Evolutionary conservation across 768 basidiomycete genomes (phyloP).

Genomic region (Holtermanniella nyarrowii): DNA sequence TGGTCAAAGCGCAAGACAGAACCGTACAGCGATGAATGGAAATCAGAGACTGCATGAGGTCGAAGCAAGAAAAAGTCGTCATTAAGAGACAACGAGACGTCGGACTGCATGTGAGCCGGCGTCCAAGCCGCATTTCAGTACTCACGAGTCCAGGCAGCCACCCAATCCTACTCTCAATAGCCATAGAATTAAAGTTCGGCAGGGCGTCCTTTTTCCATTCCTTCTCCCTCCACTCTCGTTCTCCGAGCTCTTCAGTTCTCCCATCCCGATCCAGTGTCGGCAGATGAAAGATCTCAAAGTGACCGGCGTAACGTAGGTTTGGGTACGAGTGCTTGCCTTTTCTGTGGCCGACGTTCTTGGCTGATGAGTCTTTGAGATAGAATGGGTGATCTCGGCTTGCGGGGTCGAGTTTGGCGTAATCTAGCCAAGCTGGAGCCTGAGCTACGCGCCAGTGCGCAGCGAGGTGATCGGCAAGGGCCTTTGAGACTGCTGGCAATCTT

Average conservation of each 20-base stretch:
- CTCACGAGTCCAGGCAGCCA: slow-evolving; percentile 32
- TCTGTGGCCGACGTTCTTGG: background rate
- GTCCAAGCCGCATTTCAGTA: background rate
- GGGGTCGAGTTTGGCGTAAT: slow-evolving; percentile 26
- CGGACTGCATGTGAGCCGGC: slow-evolving; percentile 6
- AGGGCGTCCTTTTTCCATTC: slow-evolving; percentile 26
- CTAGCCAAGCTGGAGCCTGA: slow-evolving; percentile 33
- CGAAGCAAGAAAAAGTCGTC: slow-evolving; percentile 35
- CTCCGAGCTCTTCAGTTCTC: slow-evolving; percentile 18
- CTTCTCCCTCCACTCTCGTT: slow-evolving; percentile 23
- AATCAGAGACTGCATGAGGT: slow-evolving; percentile 32
- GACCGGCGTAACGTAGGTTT: slow-evolving; percentile 24
- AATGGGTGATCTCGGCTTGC: slow-evolving; percentile 24
- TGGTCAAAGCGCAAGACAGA: slow-evolving; percentile 35
- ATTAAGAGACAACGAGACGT: slow-evolving; percentile 28
- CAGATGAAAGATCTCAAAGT: slow-evolving; percentile 36
- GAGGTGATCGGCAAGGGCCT: slow-evolving; percentile 10
- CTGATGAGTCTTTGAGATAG: slow-evolving; percentile 15
- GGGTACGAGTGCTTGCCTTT: slow-evolving; percentile 15
- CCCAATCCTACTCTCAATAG: slow-evolving; percentile 32
- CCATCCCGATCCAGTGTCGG: slow-evolving; percentile 22
- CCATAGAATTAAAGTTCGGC: slow-evolving; percentile 37
- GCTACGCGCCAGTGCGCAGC: slow-evolving; percentile 25
- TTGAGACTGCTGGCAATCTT: slow-evolving; percentile 8
- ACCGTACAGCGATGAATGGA: slow-evolving; percentile 33